These are phyloP conservation scores for Neofusicoccum sp. DNA, from an alignment of 2,329 filamentous ascomycete species.

Conservation along the genomic window DNA sequence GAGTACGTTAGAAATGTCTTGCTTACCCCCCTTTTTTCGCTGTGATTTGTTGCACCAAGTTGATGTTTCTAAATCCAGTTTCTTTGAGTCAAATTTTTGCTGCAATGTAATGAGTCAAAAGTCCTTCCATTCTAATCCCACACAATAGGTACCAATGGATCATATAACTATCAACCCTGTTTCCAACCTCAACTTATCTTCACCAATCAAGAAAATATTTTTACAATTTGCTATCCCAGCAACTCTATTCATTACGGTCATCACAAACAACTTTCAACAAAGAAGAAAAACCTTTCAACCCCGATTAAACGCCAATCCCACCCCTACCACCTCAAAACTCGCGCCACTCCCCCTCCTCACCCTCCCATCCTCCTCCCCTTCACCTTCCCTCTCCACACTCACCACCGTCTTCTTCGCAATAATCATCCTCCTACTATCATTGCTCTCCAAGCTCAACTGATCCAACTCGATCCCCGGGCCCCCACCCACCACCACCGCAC, in stretches of 20 bases:
- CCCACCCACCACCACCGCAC: slow-evolving; percentile 4
- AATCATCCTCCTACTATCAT: slow-evolving; percentile 28
- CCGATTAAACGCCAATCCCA: neutral
- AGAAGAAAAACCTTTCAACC: neutral
- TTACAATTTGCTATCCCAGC: neutral
- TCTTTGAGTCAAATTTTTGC: too few species aligned
- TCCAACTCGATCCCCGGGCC: slow-evolving; percentile 24
- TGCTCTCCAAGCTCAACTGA: slow-evolving; percentile 23
- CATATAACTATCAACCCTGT: too few species aligned
- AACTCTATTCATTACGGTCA: neutral
- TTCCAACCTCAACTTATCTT: too few species aligned
- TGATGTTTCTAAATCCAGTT: too few species aligned
- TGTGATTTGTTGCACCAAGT: too few species aligned
- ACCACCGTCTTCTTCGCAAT: slow-evolving; percentile 37
- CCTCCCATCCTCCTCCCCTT: neutral
- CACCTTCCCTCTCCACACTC: slow-evolving; percentile 28
- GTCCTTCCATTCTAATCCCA: too few species aligned
- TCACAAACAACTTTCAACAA: neutral
- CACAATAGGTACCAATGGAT: too few species aligned
- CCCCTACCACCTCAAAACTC: neutral
- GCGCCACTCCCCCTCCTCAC: neutral
- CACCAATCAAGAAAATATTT: too few species aligned
- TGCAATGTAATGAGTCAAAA: too few species aligned
- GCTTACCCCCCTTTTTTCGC: too few species aligned
- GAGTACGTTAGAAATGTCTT: too few species aligned